These are phyloP conservation scores for Ampelocalamus luodianensis DNA, from an alignment of 176 grass and related monocot species.

Conservation along the genomic window DNA sequence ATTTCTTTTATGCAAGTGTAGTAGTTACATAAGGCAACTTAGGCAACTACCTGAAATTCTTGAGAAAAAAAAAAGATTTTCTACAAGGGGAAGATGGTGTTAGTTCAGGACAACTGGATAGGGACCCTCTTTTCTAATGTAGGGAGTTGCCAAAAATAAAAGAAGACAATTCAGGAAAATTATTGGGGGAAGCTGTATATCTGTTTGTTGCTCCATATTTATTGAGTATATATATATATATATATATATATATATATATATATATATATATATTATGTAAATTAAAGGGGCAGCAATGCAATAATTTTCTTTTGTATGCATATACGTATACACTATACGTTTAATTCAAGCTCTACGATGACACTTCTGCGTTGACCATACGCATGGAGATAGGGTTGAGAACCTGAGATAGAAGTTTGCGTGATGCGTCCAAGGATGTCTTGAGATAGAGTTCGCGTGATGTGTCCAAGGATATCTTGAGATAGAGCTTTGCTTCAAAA, in stretches of 20 bases:
- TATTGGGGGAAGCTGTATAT: neutral
- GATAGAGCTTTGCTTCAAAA: too few relatives aligned
- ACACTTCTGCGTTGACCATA: neutral
- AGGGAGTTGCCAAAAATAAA: conserved; percentile 13
- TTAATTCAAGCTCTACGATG: neutral
- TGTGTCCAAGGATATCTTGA: neutral
- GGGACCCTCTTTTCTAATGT: neutral
- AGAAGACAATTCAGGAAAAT: neutral
- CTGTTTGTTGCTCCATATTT: conserved; percentile 19
- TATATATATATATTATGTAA: neutral
- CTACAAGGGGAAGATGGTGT: neutral
- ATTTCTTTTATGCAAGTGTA: neutral
- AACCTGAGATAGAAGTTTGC: neutral
- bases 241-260: neutral
- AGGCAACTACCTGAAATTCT: conserved; percentile 3
- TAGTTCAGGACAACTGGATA: conserved; percentile 27
- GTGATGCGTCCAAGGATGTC: neutral
- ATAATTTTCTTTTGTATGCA: neutral
- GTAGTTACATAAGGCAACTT: neutral
- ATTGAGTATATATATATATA: neutral
- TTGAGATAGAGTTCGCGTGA: neutral
- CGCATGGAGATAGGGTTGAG: neutral
- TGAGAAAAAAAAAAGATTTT: neutral
- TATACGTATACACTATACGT: neutral
- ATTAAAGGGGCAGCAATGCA: neutral